A percentile compares a stretch with the other conserved stretches of the same genome.
Conservation (phyloP, 2,329 filamentous ascomycete genomes). For the Colletotrichum sp. region DNA sequence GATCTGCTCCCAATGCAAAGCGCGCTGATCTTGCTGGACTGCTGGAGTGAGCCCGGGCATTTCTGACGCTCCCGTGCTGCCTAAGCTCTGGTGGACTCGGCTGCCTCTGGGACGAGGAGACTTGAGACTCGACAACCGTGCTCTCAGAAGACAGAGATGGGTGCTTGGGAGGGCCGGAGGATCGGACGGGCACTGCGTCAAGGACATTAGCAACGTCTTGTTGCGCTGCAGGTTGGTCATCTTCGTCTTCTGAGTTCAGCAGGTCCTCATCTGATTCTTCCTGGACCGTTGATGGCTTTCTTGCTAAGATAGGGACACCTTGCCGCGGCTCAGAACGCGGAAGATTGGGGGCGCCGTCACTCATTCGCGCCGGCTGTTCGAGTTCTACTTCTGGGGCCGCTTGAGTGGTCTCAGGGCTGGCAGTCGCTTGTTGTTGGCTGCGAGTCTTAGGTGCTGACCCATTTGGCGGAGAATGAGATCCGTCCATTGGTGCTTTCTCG, state of each 20-base stretch:
- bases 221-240: neutral
- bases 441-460: neutral
- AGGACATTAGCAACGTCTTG: conserved; percentile 26
- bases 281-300: conserved; percentile 49
- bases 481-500: neutral
- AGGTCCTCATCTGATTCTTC: conserved; percentile 51
- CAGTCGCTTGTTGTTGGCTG: neutral
- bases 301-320: conserved; percentile 25
- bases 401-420: neutral
- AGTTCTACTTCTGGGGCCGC: neutral
- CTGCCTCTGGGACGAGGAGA: conserved; percentile 4
- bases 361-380: neutral
- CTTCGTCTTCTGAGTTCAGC: conserved; percentile 21
- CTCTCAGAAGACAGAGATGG: conserved; percentile 10
- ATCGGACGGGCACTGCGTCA: conserved; percentile 38
- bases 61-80: conserved; percentile 22
- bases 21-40: conserved; percentile 73
- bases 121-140: conserved; percentile 12
- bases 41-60: conserved; percentile 48
- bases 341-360: neutral
- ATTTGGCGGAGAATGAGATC: neutral
- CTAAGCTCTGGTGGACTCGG: neutral
- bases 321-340: neutral
- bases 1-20: conserved; percentile 65
- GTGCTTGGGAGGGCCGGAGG: conserved; percentile 12